phyloP scores from a whole-genome alignment of 2,329 filamentous ascomycete genomes.

The Nemania bipapillata region DNA sequence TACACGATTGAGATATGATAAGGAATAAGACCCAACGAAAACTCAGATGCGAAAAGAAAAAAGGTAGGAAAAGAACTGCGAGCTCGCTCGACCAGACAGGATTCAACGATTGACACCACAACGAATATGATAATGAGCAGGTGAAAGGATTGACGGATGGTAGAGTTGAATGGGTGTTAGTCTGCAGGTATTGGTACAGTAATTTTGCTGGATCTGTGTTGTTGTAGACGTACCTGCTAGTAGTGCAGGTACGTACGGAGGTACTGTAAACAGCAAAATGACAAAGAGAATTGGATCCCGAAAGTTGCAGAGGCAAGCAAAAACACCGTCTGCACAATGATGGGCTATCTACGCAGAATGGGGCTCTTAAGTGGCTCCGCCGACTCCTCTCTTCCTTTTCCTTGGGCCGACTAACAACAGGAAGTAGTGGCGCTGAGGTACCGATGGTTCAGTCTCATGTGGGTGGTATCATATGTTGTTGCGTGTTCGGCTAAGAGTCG shows the following conservation, averaged over 20 bases:
- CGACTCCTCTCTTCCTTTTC: conserved; percentile 13
- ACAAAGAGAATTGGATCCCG: not conserved
- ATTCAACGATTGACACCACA: conserved; percentile 1
- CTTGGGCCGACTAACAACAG: conserved; percentile 11
- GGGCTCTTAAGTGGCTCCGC: conserved; percentile 26
- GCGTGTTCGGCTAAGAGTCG: not conserved
- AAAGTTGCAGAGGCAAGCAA: conserved; percentile 8
- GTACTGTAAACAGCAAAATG: conserved; percentile 1
- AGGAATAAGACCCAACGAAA: not conserved
- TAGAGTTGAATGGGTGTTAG: not conserved
- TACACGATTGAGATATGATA: conserved; percentile 2
- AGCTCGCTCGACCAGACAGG: not conserved
- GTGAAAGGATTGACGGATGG: not conserved
- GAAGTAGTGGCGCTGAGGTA: not conserved
- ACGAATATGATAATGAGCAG: not conserved
- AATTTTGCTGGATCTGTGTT: not conserved
- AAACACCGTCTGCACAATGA: conserved; percentile 31
- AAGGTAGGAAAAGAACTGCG: not conserved
- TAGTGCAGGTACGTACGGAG: not conserved
- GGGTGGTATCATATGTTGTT: conserved; percentile 16
- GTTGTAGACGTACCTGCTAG: not conserved
- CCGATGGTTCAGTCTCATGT: conserved; percentile 8
- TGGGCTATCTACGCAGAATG: conserved; percentile 29
- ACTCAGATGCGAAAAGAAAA: not conserved
- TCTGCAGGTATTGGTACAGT: not conserved